Conservation (phyloP, 495 filamentous ascomycete genomes). For the Neurospora sp. region DNA sequence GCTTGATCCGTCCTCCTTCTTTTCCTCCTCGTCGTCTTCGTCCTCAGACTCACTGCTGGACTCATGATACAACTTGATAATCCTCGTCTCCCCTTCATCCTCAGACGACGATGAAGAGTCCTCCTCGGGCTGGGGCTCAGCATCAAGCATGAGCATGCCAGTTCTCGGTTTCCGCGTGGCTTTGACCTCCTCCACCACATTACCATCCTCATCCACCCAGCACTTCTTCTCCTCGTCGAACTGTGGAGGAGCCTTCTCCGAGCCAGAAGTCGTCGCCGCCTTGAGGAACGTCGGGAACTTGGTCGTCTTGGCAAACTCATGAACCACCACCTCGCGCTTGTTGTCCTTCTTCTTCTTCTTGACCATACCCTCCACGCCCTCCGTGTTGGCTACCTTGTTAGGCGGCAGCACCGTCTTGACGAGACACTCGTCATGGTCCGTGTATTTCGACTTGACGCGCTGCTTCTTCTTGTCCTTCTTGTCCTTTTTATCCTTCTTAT, state of each 20-base stretch:
- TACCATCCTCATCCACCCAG: constrained; percentile 75
- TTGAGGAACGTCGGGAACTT: constrained; percentile 75
- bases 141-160: not conserved
- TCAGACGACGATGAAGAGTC: constrained; percentile 3
- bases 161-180: constrained; percentile 10
- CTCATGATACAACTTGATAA: not conserved
- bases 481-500: constrained; percentile 38
- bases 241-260: constrained; percentile 19
- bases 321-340: constrained; percentile 49
- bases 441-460: constrained; percentile 62
- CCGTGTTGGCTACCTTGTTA: constrained; percentile 35
- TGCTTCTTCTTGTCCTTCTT: constrained; percentile 45
- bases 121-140: not conserved
- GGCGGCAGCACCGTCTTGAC: constrained; percentile 71
- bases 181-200: constrained; percentile 53
- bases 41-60: constrained; percentile 3
- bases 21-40: not conserved
- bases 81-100: constrained; percentile 4
- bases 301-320: constrained; percentile 71
- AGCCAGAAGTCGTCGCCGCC: constrained; percentile 23
- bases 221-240: constrained; percentile 71
- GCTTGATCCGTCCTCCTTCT: constrained; percentile 2
- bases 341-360: constrained; percentile 46
- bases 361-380: constrained; percentile 37
- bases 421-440: constrained; percentile 66